Percentiles rank a stretch among this genome's conserved stretches.
phyloP scores from a whole-genome alignment of 345 rosid species.

The Syzygium aqueum region DNA sequence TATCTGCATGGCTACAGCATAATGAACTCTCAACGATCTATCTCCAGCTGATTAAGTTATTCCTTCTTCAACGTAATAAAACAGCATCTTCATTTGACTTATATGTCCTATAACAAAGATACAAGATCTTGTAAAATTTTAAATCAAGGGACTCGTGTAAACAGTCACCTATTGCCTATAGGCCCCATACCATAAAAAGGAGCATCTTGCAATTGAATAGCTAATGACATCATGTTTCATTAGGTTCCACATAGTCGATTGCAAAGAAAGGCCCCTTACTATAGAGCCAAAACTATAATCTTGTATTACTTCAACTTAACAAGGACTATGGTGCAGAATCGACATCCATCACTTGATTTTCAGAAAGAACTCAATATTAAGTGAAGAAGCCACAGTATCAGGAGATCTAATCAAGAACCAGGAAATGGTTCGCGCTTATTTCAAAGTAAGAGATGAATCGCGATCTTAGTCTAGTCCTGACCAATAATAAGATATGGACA shows the following conservation, averaged over 20 bases:
- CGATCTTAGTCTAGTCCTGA: neutral
- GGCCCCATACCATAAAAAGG: neutral
- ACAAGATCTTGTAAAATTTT: neutral
- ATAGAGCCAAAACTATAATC: neutral
- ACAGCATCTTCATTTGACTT: neutral
- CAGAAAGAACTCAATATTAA: neutral
- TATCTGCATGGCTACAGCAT: constrained; percentile 36
- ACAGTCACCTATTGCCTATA: neutral
- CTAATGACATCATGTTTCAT: neutral
- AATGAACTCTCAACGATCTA: neutral
- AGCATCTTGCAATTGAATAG: neutral
- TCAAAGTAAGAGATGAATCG: neutral
- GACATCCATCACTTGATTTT: neutral
- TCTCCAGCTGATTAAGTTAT: neutral
- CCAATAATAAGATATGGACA: neutral
- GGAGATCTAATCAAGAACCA: neutral
- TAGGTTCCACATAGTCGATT: neutral
- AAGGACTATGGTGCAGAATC: neutral
- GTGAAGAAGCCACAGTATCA: neutral
- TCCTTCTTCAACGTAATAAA: neutral
- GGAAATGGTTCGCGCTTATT: neutral
- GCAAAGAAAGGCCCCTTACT: neutral
- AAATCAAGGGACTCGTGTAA: neutral
- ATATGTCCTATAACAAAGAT: neutral
- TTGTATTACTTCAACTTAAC: neutral